phyloP scores from a whole-genome alignment of 225 moss, liverwort and hornwort species.

The Marchantia paleacea region DNA sequence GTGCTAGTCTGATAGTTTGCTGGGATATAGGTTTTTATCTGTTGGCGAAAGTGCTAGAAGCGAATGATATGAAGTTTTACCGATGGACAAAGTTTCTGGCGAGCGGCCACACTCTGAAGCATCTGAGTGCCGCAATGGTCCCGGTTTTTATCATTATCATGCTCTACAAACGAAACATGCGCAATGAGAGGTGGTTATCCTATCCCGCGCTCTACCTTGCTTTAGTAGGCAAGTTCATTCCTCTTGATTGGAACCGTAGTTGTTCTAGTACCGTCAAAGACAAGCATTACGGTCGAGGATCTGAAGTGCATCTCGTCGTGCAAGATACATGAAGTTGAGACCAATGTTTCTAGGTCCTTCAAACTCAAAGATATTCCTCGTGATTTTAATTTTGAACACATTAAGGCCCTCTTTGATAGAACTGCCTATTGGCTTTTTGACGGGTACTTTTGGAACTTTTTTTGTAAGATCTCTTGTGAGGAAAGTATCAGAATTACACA shows the following conservation, averaged over 20 bases:
- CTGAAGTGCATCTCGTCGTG: conserved; percentile 8
- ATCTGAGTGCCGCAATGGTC: conserved; percentile 88
- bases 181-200: conserved; percentile 70
- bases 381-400: too few relatives aligned
- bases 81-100: conserved; percentile 74
- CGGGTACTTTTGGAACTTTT: background rate
- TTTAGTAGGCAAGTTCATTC: conserved; percentile 3
- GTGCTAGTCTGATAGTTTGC: background rate
- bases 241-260: conserved; percentile 9
- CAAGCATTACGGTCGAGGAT: background rate
- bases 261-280: background rate
- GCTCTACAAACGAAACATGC: conserved; percentile 72
- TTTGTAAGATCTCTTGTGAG: background rate
- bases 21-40: conserved; percentile 75
- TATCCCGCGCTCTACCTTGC: conserved; percentile 17
- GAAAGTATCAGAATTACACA: background rate
- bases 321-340: conserved; percentile 9
- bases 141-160: conserved; percentile 86
- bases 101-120: conserved; percentile 97
- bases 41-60: conserved; percentile 83
- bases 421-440: background rate
- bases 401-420: background rate
- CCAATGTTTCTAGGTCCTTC: background rate
- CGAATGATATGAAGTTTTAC: conserved; percentile 81
- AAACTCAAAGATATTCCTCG: background rate